phyloP scores from a whole-genome alignment of 345 rosid species.

The Microthlaspi erraticum region DNA sequence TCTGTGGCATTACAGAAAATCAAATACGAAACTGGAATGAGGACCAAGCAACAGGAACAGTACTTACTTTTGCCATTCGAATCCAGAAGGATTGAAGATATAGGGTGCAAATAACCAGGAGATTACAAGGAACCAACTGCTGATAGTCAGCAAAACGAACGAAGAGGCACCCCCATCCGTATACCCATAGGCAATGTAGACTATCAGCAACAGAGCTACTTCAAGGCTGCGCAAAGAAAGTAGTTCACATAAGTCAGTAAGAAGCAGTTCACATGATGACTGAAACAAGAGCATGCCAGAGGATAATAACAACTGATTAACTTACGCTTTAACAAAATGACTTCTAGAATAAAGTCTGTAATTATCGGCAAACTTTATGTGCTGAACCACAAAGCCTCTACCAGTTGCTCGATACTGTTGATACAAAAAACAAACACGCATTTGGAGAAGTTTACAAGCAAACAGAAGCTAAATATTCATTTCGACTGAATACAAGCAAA shows the following conservation, averaged over 20 bases:
- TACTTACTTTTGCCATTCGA: conserved; percentile 99
- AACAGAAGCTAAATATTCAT: conserved; percentile 15
- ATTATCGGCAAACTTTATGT: conserved; percentile 96
- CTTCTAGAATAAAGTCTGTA: conserved; percentile 98
- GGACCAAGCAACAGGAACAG: conserved; percentile 14
- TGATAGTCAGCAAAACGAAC: conserved; percentile 77
- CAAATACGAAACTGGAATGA: conserved; percentile 14
- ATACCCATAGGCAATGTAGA: conserved; percentile 94
- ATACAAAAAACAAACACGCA: conserved; percentile 32
- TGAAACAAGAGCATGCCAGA: conserved; percentile 32
- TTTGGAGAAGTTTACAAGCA: conserved; percentile 24
- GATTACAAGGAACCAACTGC: conserved; percentile 98
- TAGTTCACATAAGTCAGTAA: conserved; percentile 14
- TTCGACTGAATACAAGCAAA: conserved; percentile 13
- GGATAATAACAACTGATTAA: conserved; percentile 16
- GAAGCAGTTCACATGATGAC: conserved; percentile 12
- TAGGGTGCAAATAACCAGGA: conserved; percentile 99
- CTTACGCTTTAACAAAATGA: conserved; percentile 96
- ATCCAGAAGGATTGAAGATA: conserved; percentile 98
- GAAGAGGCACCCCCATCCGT: conserved; percentile 74
- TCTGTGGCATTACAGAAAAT: conserved; percentile 17
- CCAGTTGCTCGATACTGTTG: conserved; percentile 97
- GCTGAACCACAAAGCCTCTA: conserved; percentile 97
- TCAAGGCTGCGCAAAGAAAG: conserved; percentile 67
- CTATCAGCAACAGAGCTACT: conserved; percentile 92